Percentiles rank a stretch among this genome's conserved stretches.
Conservation (phyloP, 768 basidiomycete genomes). For the Obba rivulosa region DNA sequence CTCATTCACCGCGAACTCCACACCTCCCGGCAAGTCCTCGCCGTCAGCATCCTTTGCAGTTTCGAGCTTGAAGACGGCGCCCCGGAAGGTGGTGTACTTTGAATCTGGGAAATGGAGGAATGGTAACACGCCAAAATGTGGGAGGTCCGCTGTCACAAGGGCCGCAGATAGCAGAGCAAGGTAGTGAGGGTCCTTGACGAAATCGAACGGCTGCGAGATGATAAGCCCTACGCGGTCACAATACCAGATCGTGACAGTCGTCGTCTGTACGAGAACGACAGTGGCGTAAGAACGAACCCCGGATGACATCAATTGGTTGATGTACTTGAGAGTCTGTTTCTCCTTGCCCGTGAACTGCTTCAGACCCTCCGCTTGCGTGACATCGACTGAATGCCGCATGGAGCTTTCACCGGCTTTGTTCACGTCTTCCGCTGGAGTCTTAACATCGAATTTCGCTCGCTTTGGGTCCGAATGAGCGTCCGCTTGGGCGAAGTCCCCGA, state of each 20-base stretch:
- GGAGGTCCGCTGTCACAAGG: background rate
- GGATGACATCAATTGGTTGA: slow-evolving; percentile 2
- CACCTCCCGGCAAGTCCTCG: background rate
- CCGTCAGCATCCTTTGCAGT: background rate
- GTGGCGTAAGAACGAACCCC: background rate
- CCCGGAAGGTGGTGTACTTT: background rate
- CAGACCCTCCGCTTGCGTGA: too few species aligned
- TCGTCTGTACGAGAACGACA: background rate
- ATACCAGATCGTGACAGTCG: slow-evolving; percentile 2
- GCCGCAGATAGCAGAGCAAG: slow-evolving; percentile 2
- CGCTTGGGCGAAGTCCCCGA: too few species aligned
- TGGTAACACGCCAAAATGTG: background rate
- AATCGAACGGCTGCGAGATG: background rate
- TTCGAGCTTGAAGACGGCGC: background rate
- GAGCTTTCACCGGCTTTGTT: too few species aligned
- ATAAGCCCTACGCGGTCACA: slow-evolving; percentile 5
- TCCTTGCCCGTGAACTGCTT: background rate
- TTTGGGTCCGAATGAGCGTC: too few species aligned
- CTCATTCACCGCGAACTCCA: background rate
- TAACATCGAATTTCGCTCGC: too few species aligned
- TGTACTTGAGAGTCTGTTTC: background rate
- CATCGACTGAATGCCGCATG: too few species aligned
- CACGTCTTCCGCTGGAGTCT: too few species aligned
- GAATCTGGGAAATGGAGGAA: slow-evolving; percentile 2
- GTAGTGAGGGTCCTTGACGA: background rate